Evolutionary conservation across 2,329 filamentous ascomycete genomes (phyloP), one percentile per base, ranked within the genome.

Genomic region (Neoarthrinium moseri): DNA sequence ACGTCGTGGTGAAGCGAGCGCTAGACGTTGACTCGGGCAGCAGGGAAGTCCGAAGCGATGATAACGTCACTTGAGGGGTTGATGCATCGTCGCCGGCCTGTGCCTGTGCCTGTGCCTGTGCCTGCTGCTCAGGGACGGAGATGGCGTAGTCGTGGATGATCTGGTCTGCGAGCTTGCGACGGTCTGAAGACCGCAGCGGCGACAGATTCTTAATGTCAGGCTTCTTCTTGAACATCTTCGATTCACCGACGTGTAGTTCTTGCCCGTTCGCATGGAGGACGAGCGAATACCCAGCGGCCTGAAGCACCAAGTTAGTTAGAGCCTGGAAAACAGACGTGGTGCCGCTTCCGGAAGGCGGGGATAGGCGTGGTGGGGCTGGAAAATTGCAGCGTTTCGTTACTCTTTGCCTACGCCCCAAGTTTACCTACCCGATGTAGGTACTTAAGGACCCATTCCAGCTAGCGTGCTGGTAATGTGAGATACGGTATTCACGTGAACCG

Each of bases 151-250:
- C 78, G 51, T 73, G 64, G 57, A 87, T 86, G 55, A 87, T 84
- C 53, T 83, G 75, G 56, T 86, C 82, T 40, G 83, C 83, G 27
- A 83, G 78, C 55, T 80, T 83, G 48, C 84, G 74, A 48, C 84
- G 76, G 56, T 87, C 84, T 2, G 83, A 86, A 5, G 83, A 86
- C 45, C 84, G 78, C 43, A 87, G 67, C 32, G 84, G 81, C 4
- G 83, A 74, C 11, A 84, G 70, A 15, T 83, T 80, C 68, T 87
- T 87, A 69, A 87, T 79, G 74, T 83, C 78, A 13, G 80, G 79
- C 64, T 82, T 83, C 64, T 83, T 83, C 61, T 83, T 83, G 66
- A 83, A 83, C 80, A 83, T 83, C 47, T 44, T 47, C n/a, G n/a
- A n/a, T n/a, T n/a, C n/a, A 24, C 22, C 20, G 26, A 8, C 26